Conservation (phyloP, 2,329 filamentous ascomycete species). For the Chrysoporthe cubensis region DNA sequence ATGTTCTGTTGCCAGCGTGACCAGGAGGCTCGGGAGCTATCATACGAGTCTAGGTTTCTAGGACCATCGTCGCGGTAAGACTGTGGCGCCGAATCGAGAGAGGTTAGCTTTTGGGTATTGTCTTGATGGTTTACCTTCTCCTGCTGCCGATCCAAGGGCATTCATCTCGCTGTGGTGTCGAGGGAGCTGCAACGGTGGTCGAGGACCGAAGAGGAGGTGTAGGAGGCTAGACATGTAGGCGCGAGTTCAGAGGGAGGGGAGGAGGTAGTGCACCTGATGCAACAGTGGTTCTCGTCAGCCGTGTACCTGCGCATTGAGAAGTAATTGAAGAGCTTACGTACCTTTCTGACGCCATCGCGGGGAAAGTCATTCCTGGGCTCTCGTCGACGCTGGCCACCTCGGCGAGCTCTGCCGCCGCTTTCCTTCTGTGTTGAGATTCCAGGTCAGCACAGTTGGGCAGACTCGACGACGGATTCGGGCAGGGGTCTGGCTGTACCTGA, state of each 20-base stretch:
- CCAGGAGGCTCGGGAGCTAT: constrained; percentile 10
- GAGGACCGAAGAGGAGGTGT: constrained; percentile 36
- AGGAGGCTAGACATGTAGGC: constrained; percentile 18
- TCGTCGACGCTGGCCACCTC: constrained; percentile 38
- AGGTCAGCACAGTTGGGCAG: constrained; percentile 11
- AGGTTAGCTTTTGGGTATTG: constrained; percentile 46
- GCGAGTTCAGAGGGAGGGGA: constrained; percentile 38
- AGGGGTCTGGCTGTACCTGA: constrained; percentile 33
- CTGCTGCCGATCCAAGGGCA: constrained; percentile 36
- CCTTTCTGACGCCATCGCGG: constrained; percentile 91
- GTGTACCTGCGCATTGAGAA: neutral
- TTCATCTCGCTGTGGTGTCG: constrained; percentile 32
- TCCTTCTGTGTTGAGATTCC: constrained; percentile 28
- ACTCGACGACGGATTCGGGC: neutral
- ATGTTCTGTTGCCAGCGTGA: neutral
- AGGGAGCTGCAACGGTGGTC: constrained; percentile 39
- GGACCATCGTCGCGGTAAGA: constrained; percentile 64
- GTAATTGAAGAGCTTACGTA: constrained; percentile 42
- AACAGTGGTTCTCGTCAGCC: constrained; percentile 24
- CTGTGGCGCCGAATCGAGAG: constrained; percentile 52
- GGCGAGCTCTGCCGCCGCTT: constrained; percentile 31
- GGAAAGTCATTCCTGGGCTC: constrained; percentile 55
- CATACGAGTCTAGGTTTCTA: constrained; percentile 73
- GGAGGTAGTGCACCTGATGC: constrained; percentile 33
- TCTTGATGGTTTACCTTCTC: constrained; percentile 42